Conservation (phyloP, 768 basidiomycete species). For the Phanerochaete sordida region DNA sequence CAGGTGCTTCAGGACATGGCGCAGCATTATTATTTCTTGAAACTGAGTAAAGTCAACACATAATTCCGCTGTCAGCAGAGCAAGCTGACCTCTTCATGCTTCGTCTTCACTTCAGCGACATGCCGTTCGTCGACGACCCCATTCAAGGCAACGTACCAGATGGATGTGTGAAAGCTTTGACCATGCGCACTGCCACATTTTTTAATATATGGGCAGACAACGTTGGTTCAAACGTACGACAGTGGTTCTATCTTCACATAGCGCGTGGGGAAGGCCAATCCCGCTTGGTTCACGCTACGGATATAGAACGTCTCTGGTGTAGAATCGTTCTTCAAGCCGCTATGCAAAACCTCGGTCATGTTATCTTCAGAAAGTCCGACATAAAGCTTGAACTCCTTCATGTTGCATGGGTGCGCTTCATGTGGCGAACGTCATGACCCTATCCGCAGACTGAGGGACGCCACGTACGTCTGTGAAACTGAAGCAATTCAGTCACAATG, state of each 20-base stretch:
- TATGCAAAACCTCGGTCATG: conserved; percentile 64
- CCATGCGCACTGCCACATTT: conserved; percentile 53
- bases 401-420: conserved; percentile 80
- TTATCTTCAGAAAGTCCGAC: conserved; percentile 62
- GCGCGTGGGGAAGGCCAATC: conserved; percentile 57
- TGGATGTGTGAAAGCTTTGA: conserved; percentile 72
- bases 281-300: conserved; percentile 50
- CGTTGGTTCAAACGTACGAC: conserved; percentile 45
- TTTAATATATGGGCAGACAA: neutral
- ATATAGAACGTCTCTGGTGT: conserved; percentile 63
- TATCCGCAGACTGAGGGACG: neutral
- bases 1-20: conserved; percentile 72
- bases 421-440: neutral
- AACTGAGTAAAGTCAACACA: conserved; percentile 39
- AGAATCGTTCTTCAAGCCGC: conserved; percentile 62
- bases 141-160: conserved; percentile 67
- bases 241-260: conserved; percentile 76
- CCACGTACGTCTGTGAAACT: conserved; percentile 33
- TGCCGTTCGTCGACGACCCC: conserved; percentile 55
- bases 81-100: conserved; percentile 57
- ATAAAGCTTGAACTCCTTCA: conserved; percentile 78
- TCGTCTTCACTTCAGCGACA: conserved; percentile 49
- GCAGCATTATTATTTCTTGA: conserved; percentile 60
- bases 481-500: neutral
- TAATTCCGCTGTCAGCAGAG: neutral